Evolutionary conservation across 176 grass and related monocot genomes (phyloP).

Genomic region (Paspalum vaginatum): DNA sequence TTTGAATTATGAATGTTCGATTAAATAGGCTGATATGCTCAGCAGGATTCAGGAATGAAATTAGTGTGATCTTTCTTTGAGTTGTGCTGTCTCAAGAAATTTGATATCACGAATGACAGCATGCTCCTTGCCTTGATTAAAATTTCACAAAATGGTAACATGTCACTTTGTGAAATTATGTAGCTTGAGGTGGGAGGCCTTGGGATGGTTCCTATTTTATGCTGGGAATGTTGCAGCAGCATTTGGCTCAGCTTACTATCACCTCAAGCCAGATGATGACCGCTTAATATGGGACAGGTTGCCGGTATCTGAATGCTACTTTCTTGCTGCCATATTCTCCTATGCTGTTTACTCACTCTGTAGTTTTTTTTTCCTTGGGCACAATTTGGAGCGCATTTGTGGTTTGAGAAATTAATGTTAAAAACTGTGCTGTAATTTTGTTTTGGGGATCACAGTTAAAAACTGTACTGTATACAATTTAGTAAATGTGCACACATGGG

Average conservation of each 20-base stretch:
- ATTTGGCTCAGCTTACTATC: conserved; percentile 99
- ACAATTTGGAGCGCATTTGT: conserved; percentile 1
- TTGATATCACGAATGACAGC: neutral
- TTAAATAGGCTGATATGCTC: neutral
- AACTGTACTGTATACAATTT: neutral
- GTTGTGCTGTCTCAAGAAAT: neutral
- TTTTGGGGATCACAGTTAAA: conserved; percentile 1
- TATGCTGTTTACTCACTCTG: conserved; percentile 28
- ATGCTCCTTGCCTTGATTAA: conserved; percentile 8
- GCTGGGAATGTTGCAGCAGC: conserved; percentile 68
- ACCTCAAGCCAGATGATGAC: conserved; percentile 96
- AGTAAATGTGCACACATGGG: neutral
- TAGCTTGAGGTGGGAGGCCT: conserved; percentile 85
- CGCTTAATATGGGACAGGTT: conserved; percentile 96
- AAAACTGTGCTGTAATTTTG: neutral
- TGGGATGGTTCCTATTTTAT: conserved; percentile 89
- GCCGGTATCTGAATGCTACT: conserved; percentile 73
- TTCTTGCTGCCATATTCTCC: conserved; percentile 34
- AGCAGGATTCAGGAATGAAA: neutral
- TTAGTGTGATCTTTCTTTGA: neutral
- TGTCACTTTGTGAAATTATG: conserved; percentile 26
- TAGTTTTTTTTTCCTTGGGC: neutral
- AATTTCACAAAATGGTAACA: conserved; percentile 9
- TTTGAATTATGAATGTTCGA: conserved; percentile 18
- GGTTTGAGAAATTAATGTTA: conserved; percentile 2